phyloP scores from a whole-genome alignment of 2,329 filamentous ascomycete genomes.

The Dryadomyces quercus-mongolicae region DNA sequence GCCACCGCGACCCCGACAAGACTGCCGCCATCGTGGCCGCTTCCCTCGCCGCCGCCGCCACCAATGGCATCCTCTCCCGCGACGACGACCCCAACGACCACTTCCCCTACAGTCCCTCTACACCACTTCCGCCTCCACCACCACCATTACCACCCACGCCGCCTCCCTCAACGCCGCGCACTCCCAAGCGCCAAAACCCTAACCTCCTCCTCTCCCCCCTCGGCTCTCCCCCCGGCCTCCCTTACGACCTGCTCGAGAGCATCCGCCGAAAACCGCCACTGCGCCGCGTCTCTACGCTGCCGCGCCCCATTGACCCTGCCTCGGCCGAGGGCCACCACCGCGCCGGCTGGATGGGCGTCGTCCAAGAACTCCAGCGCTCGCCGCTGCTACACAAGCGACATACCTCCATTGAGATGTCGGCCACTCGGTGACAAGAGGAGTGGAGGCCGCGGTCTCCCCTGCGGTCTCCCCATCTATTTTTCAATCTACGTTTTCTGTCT shows the following conservation, averaged over 20 bases:
- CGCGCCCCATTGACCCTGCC: neutral
- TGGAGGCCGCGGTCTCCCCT: too few species aligned
- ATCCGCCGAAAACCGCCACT: slow-evolving; percentile 34
- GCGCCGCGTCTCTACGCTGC: slow-evolving; percentile 39
- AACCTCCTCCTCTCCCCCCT: neutral
- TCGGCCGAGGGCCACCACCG: slow-evolving; percentile 33
- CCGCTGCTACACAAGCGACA: slow-evolving; percentile 49
- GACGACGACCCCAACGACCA: neutral
- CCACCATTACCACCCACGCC: neutral
- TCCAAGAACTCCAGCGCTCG: slow-evolving; percentile 49
- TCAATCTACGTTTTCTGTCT: neutral
- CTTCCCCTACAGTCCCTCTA: neutral
- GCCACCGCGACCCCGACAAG: slow-evolving; percentile 22
- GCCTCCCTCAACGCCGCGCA: neutral
- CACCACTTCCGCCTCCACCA: neutral
- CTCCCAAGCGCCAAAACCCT: neutral
- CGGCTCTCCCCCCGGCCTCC: slow-evolving; percentile 18
- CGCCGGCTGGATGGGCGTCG: slow-evolving; percentile 49
- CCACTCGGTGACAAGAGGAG: neutral
- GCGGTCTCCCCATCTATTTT: neutral
- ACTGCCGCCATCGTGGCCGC: slow-evolving; percentile 7
- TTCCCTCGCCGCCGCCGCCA: slow-evolving; percentile 6
- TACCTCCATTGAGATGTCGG: slow-evolving; percentile 40
- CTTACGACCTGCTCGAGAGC: slow-evolving; percentile 30
- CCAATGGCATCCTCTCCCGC: neutral